Conservation (phyloP, 345 rosid species). For the Conringia planisiliqua region DNA sequence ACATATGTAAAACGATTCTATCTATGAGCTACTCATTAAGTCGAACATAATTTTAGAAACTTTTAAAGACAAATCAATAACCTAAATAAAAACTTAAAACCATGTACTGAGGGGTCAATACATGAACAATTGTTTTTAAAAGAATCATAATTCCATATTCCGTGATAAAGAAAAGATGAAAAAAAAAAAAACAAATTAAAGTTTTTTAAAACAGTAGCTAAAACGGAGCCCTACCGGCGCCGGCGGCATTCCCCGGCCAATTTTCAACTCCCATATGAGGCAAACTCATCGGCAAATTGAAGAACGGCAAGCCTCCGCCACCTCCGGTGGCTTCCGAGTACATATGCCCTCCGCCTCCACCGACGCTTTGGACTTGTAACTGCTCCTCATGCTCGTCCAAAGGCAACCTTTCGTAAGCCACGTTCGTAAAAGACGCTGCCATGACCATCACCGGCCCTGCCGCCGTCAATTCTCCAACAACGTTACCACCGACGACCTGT, state of each 20-base stretch:
- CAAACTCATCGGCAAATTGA: constrained; percentile 72
- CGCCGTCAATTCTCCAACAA: constrained; percentile 86
- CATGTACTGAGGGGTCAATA: background rate
- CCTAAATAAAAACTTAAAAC: constrained; percentile 1
- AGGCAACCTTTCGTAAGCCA: constrained; percentile 90
- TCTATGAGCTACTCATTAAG: background rate
- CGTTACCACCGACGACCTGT: constrained; percentile 92
- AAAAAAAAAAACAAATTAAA: background rate
- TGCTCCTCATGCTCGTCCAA: constrained; percentile 83
- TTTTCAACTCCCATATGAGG: constrained; percentile 80
- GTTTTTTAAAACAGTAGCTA: constrained; percentile 22
- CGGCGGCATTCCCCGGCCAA: constrained; percentile 67
- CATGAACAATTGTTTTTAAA: constrained; percentile 1
- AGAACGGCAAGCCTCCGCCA: constrained; percentile 62
- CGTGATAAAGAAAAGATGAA: background rate
- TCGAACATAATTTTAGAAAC: background rate
- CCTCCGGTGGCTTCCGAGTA: constrained; percentile 33
- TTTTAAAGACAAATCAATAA: background rate
- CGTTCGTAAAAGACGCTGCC: constrained; percentile 89
- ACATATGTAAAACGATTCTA: background rate
- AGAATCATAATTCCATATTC: background rate
- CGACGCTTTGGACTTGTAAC: constrained; percentile 53
- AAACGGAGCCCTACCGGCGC: constrained; percentile 60
- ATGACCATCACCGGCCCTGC: constrained; percentile 94
- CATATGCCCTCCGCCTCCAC: constrained; percentile 35